A percentile compares a stretch with the other conserved stretches of the same genome.
These are phyloP conservation scores for Exserohilum rostratum DNA, from an alignment of 2,329 filamentous ascomycete genomes.

Conservation along the genomic window DNA sequence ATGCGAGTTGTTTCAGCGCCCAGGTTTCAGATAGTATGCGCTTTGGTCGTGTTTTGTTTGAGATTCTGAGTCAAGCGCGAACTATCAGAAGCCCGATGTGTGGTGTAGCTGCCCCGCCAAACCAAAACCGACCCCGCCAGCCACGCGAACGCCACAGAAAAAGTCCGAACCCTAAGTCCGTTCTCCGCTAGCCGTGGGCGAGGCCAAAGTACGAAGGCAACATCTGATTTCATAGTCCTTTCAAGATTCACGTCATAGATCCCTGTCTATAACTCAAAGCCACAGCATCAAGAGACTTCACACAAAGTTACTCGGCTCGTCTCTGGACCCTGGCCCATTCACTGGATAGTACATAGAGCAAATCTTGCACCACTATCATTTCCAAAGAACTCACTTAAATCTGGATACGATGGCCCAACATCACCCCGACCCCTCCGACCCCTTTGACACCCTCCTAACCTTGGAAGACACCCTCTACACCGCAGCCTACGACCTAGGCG, in stretches of 20 bases:
- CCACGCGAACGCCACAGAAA: slow-evolving; percentile 25
- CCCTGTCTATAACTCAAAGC: background rate
- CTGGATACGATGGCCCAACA: slow-evolving; percentile 12
- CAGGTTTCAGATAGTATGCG: background rate
- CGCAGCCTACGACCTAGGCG: slow-evolving; percentile 78
- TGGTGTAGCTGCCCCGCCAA: slow-evolving; percentile 32
- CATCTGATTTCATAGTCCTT: background rate
- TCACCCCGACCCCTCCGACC: slow-evolving; percentile 52
- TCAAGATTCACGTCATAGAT: too few relatives aligned
- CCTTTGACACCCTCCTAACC: slow-evolving; percentile 63
- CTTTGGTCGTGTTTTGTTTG: slow-evolving; percentile 11
- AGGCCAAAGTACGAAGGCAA: too few relatives aligned
- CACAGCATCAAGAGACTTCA: background rate
- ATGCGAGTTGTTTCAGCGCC: background rate
- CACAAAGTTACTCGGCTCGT: background rate
- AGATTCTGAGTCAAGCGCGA: slow-evolving; percentile 33
- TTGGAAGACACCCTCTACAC: slow-evolving; percentile 76
- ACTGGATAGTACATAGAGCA: background rate
- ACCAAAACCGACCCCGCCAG: slow-evolving; percentile 25
- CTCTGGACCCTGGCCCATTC: background rate
- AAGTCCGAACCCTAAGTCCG: slow-evolving; percentile 8
- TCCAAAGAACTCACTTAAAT: background rate
- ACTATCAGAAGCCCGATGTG: slow-evolving; percentile 18
- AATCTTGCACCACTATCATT: background rate
- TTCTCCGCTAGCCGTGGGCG: background rate